A percentile compares a stretch with the other conserved stretches of the same genome.
These are phyloP conservation scores for Aspergillus aculeatus DNA, from an alignment of 2,329 filamentous ascomycete species.

Conservation along the genomic window DNA sequence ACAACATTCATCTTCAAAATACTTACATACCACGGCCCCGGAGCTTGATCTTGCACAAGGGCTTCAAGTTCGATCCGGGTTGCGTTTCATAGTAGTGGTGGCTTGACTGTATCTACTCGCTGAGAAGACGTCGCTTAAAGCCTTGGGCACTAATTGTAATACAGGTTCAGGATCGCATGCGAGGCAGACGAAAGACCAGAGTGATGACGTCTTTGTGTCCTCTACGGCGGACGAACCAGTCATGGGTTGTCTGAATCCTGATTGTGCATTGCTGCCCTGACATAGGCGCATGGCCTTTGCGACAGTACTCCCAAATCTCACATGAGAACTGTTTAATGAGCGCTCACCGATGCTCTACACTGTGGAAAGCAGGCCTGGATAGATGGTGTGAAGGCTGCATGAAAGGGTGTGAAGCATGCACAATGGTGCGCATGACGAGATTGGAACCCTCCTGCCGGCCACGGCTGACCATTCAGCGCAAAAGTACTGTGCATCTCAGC, in stretches of 20 bases:
- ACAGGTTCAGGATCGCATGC: not conserved
- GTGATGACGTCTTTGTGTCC: not conserved
- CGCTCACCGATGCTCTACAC: not conserved
- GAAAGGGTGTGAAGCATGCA: conserved; percentile 13
- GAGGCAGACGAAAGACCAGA: not conserved
- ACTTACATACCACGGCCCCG: not conserved
- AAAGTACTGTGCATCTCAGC: not conserved
- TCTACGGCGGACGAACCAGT: not conserved
- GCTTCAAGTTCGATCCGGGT: not conserved
- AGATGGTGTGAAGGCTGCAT: not conserved
- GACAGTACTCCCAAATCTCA: not conserved
- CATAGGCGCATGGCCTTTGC: not conserved
- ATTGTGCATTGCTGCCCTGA: not conserved
- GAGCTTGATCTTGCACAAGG: not conserved
- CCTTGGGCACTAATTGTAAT: not conserved
- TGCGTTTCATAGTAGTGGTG: too few relatives aligned
- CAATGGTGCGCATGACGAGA: conserved; percentile 18
- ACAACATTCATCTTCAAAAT: not conserved
- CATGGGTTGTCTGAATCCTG: not conserved
- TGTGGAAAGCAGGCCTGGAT: not conserved
- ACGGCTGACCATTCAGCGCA: conserved; percentile 15
- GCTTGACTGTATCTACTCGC: not conserved
- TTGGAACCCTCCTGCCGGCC: conserved; percentile 13
- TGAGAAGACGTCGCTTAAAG: not conserved
- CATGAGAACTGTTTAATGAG: not conserved